phyloP scores from a whole-genome alignment of 768 basidiomycete genomes.

The Glaciozyma antarctica region DNA sequence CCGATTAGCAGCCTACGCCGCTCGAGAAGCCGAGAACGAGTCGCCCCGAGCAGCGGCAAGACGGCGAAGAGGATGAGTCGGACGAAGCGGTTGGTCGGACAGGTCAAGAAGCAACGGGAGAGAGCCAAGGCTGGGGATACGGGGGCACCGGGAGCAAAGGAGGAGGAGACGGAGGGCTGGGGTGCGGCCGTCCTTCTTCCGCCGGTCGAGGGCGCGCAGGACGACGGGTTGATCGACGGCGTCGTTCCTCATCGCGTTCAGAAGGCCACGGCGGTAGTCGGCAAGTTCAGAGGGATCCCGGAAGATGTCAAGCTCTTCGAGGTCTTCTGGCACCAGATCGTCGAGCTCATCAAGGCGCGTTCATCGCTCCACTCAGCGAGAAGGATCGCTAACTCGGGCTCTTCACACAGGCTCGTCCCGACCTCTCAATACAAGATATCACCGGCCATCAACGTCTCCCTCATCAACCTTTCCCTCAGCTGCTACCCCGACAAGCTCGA shows the following conservation, averaged over 20 bases:
- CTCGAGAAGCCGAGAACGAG: conserved; percentile 92
- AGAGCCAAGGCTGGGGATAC: conserved; percentile 35
- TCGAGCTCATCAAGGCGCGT: conserved; percentile 87
- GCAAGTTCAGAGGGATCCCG: conserved; percentile 89
- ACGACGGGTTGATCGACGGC: conserved; percentile 27
- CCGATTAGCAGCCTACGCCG: conserved; percentile 87
- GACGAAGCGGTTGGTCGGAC: conserved; percentile 77
- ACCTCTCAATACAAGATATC: conserved; percentile 92
- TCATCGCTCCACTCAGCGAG: conserved; percentile 1
- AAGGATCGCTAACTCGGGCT: background rate
- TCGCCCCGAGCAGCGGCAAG: conserved; percentile 92
- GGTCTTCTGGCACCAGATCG: conserved; percentile 97
- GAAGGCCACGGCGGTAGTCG: conserved; percentile 46
- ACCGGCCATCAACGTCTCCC: conserved; percentile 89
- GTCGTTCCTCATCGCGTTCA: conserved; percentile 35
- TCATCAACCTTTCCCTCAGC: conserved; percentile 87
- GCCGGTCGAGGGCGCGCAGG: conserved; percentile 3
- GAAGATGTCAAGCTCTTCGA: conserved; percentile 92
- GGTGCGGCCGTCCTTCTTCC: conserved; percentile 6
- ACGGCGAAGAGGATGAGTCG: conserved; percentile 83
- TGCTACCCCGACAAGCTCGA: conserved; percentile 96
- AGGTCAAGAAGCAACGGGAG: conserved; percentile 54
- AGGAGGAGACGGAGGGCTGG: conserved; percentile 25
- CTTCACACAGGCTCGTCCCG: conserved; percentile 70
- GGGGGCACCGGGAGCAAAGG: background rate